These are phyloP conservation scores for Pyrrhoderma noxium DNA, from an alignment of 1,284 basidiomycete species.

Conservation along the genomic window DNA sequence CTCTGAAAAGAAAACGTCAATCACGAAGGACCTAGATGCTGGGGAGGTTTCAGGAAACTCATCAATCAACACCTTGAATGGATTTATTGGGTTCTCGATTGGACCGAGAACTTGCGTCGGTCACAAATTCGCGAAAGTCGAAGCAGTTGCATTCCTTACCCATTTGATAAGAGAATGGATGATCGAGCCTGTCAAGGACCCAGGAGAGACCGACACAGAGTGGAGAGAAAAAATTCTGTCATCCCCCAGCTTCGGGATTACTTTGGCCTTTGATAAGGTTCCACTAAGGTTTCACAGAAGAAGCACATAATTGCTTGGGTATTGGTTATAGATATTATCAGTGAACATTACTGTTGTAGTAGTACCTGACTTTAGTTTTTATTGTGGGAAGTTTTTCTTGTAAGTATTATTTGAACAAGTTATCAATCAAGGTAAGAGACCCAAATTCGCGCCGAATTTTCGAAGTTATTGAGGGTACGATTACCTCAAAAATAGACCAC, in stretches of 20 bases:
- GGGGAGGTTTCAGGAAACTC: slow-evolving; percentile 5
- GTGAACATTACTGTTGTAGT: background rate
- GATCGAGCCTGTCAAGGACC: slow-evolving; percentile 12
- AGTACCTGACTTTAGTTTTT: background rate
- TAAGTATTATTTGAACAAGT: too few relatives aligned
- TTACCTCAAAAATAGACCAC: too few relatives aligned
- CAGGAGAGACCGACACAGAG: slow-evolving; percentile 11
- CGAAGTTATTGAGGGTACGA: too few relatives aligned
- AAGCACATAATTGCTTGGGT: background rate
- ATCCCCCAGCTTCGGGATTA: slow-evolving; percentile 3
- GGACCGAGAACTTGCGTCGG: slow-evolving; percentile 22
- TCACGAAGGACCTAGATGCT: background rate
- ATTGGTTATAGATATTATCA: background rate
- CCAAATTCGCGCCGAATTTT: too few relatives aligned
- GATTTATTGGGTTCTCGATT: slow-evolving; percentile 19
- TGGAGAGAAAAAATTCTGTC: slow-evolving; percentile 14
- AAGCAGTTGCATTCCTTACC: slow-evolving; percentile 18
- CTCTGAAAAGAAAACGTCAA: background rate
- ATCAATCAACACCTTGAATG: slow-evolving; percentile 14
- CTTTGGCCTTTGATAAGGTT: slow-evolving; percentile 5
- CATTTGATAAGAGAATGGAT: slow-evolving; percentile 16
- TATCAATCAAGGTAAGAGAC: too few relatives aligned
- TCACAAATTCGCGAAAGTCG: slow-evolving; percentile 19
- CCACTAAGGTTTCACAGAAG: slow-evolving; percentile 9
- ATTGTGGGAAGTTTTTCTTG: background rate